Conservation (phyloP, 495 filamentous ascomycete genomes). For the Tuber melanosporum region DNA sequence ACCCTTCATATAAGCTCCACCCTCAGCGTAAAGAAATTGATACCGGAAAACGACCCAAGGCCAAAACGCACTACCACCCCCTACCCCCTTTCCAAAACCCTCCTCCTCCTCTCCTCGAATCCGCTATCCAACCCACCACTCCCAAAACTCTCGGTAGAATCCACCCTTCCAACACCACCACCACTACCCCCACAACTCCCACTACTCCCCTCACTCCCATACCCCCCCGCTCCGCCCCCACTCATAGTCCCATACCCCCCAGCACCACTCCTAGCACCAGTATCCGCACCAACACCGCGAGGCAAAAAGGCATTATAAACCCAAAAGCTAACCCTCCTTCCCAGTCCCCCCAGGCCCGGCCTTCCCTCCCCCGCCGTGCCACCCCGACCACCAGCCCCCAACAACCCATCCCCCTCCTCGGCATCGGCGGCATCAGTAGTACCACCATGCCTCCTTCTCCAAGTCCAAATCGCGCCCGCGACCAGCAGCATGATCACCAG, state of each 20-base stretch:
- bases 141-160: not conserved
- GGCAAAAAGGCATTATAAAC: conserved; percentile 20
- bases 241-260: conserved; percentile 16
- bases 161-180: conserved; percentile 9
- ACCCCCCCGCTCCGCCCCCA: conserved; percentile 12
- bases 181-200: conserved; percentile 17
- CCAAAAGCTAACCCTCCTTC: conserved; percentile 31
- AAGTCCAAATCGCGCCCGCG: conserved; percentile 10
- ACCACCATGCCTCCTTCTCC: conserved; percentile 3
- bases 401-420: not conserved
- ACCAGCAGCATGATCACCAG: conserved; percentile 10
- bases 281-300: not conserved
- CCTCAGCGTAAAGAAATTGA: not conserved
- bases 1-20: not conserved
- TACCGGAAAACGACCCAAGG: not conserved
- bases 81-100: conserved; percentile 1
- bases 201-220: conserved; percentile 22
- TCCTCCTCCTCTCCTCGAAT: not conserved
- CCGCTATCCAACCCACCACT: not conserved
- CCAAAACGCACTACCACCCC: not conserved
- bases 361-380: conserved; percentile 1
- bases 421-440: not conserved
- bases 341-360: conserved; percentile 5
- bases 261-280: conserved; percentile 8
- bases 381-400: not conserved